These are phyloP conservation scores for Ballota nigra DNA, from an alignment of 257 asterid genomes.

Conservation along the genomic window DNA sequence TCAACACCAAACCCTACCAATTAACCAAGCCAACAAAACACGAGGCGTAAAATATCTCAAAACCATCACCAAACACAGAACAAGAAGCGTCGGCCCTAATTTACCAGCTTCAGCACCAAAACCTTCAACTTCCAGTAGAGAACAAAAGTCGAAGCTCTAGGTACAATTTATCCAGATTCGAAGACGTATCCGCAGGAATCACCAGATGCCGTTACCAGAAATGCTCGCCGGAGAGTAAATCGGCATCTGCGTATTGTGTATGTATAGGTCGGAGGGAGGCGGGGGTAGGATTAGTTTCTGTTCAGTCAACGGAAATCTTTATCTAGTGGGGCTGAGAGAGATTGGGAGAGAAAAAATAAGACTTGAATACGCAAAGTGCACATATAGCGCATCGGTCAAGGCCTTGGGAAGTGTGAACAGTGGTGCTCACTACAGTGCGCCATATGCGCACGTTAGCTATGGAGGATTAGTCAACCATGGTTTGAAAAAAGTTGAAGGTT, in stretches of 20 bases:
- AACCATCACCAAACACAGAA: constrained; percentile 14
- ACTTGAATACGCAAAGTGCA: constrained; percentile 65
- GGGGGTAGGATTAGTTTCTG: constrained; percentile 7
- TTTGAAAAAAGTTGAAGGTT: constrained; percentile 32
- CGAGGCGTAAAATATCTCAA: constrained; percentile 18
- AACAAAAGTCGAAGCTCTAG: constrained; percentile 23
- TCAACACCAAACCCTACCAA: constrained; percentile 17
- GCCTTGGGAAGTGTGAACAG: constrained; percentile 25
- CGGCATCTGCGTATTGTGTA: constrained; percentile 10
- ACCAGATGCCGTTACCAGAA: constrained; percentile 24
- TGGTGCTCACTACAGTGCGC: constrained; percentile 46
- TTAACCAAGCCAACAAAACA: constrained; percentile 22
- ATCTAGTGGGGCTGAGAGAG: constrained; percentile 29
- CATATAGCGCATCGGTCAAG: constrained; percentile 45
- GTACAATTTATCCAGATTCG: constrained; percentile 25
- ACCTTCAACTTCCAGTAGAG: not conserved
- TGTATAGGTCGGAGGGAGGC: constrained; percentile 7
- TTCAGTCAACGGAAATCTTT: constrained; percentile 51
- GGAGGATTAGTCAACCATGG: constrained; percentile 39
- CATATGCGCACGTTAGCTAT: constrained; percentile 28
- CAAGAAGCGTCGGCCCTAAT: constrained; percentile 19
- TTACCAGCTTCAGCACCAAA: constrained; percentile 23
- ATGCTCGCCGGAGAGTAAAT: constrained; percentile 30
- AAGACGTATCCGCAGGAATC: constrained; percentile 18
- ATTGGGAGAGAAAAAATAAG: constrained; percentile 30